Evolutionary conservation across 2,329 filamentous ascomycete genomes (phyloP), one percentile per base, ranked within the genome.

Genomic region (Fusarium sulawesiense): DNA sequence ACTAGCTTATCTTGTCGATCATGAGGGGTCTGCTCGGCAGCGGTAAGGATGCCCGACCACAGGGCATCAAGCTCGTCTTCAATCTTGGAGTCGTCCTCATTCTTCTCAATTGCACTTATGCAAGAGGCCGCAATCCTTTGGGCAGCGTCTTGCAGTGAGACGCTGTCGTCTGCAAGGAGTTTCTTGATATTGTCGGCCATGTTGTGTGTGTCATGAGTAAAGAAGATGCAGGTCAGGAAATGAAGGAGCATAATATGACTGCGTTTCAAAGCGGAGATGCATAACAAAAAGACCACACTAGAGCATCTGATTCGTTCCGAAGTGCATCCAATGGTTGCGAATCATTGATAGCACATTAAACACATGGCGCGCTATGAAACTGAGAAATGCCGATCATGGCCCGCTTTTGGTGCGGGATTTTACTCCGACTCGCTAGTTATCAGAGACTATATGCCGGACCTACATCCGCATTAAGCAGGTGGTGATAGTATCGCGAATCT

Each of bases 1-100:
- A 73, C 71, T 42, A 74, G 63, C 47, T 71, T 73, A 30, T 50
- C 63, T 49, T 73, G 71, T 59, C 70, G 51, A 45, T 60, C 58
- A n/a, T 71, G 66, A 12, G 71, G 54, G 44, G 58, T 74, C 50
- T 74, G 47, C 56, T 73, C 58, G 20, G 66, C 71, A 27, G 63
- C 66, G 48, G 49, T 62, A 48, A 73, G 56, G 23, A 73, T 27
- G 11, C n/a, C 49, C 3, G 42, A 55, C 71, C 71, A 73, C 8
- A 74, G 23, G 7, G 20, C 6, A 16, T 66, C 7, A 21, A 73
- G 61, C 23, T 69, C 45, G 4, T 63, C 29, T 21, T 73, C 69
- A 7, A 65, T n/a, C 6, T 60, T 66, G 4, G 40, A n/a, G 3
- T 47, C 23, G 23, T 71, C 56, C 14, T 62, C 60, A 11, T 62